Base-by-base conservation (phyloP, 2,329 filamentous ascomycete species). In the Aspergillus tubingensis region DNA sequence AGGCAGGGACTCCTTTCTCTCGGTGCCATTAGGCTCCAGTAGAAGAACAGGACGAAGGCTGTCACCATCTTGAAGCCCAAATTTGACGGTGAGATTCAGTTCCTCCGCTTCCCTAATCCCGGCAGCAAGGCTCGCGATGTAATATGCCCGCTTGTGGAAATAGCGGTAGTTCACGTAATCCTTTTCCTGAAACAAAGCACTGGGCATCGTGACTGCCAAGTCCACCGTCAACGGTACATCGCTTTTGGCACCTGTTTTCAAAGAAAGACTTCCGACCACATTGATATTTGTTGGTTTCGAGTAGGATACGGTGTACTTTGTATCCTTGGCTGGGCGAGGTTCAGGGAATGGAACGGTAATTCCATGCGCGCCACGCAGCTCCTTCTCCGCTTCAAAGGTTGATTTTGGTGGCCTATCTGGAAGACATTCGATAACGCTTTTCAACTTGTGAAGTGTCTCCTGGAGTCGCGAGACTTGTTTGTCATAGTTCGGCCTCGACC, bases 121-220 rank as follows among this genome's bases (percentile, higher is more conserved):
- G 30, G 86, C 87, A 13, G 92, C 88, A 58, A 98, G 80, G 65
- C 90, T 91, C 36, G 93, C 91, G 54, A 98, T 80, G 72, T 96
- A 98, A 76, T 94, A 98, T 11, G 95, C 91, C 64, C 93, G 84
- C 71, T 96, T 96, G 79, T 97, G 93, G 72, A 97, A 96, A 78
- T 96, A 98, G 62, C 95, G 87, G 80, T 95, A 85, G 74, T 96
- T 92, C 53, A 93, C 83, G 74, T 94, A 97, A 76, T 99, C 95
- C 77, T 98, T 98, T 48, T 96, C 91, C 71, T 96, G 92, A 70
- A 98, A 93, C 11, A 96, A 78, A 1, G 84, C 79, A 59, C 80
- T 68, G 5, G 95, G 94, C 87, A 99, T 96, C 51, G 90, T 90
- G 15, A 96, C 86, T 5, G 94, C 87, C 83, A 98, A 86, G 75